Conservation (phyloP, 2,329 filamentous ascomycete genomes). For the Trichoderma lentiforme region DNA sequence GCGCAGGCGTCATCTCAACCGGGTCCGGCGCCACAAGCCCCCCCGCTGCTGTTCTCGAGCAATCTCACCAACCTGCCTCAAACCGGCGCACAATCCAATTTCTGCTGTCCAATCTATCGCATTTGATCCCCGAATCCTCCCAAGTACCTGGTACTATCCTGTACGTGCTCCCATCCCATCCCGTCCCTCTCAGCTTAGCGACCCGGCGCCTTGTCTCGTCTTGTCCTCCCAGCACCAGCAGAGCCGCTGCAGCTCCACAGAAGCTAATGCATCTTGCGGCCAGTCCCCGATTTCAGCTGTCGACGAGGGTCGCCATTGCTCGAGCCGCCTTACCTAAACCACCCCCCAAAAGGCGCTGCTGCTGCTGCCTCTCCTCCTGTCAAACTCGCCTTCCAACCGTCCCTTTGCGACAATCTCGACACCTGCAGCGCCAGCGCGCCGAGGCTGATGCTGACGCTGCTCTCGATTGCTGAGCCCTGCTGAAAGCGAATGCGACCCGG, state of each 20-base stretch:
- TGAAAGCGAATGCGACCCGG: conserved; percentile 12
- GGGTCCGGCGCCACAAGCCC: conserved; percentile 11
- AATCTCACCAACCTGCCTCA: conserved; percentile 12
- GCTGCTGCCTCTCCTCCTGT: not conserved
- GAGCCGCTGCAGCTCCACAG: conserved; percentile 18
- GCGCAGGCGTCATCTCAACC: conserved; percentile 16
- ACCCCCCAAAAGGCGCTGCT: not conserved
- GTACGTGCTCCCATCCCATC: not conserved
- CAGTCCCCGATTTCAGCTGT: conserved; percentile 13
- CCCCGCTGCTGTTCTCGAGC: not conserved
- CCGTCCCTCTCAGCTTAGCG: not conserved
- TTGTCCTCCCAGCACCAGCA: not conserved
- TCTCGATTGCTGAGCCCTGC: not conserved
- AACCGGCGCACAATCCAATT: not conserved
- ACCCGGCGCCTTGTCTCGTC: not conserved
- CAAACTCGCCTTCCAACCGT: not conserved
- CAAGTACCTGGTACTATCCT: not conserved
- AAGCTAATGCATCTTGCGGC: conserved; percentile 13
- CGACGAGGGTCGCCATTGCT: conserved; percentile 15
- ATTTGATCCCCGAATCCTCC: not conserved
- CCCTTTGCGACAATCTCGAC: not conserved
- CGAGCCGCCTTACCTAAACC: conserved; percentile 16
- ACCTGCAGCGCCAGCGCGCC: conserved; percentile 13
- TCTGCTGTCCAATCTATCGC: not conserved
- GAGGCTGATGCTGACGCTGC: conserved; percentile 13